A percentile compares a stretch with the other conserved stretches of the same genome.
These are phyloP conservation scores for Codiaeum variegatum DNA, from an alignment of 441 rosid genomes.

Conservation along the genomic window DNA sequence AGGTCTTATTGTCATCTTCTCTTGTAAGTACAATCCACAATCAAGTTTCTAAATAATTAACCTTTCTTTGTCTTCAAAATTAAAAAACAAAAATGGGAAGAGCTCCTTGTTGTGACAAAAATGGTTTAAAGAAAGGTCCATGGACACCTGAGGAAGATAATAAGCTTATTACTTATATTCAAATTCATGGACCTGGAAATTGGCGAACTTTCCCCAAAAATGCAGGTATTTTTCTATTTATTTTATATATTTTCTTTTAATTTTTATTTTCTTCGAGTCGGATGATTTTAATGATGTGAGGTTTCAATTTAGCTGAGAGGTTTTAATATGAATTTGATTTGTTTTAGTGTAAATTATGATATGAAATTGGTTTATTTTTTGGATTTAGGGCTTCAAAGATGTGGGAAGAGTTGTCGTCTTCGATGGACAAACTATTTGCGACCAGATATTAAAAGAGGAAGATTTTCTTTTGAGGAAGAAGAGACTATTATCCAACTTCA, in stretches of 20 bases:
- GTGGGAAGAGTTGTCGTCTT: slow-evolving; percentile 62
- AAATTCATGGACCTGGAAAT: slow-evolving; percentile 68
- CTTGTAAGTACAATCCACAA: slow-evolving; percentile 6
- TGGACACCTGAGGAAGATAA: slow-evolving; percentile 92
- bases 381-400: slow-evolving; percentile 41
- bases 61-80: neutral
- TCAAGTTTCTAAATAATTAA: neutral
- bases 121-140: slow-evolving; percentile 88
- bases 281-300: too few relatives aligned
- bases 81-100: slow-evolving; percentile 54
- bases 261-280: too few relatives aligned
- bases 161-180: slow-evolving; percentile 61
- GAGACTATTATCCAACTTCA: slow-evolving; percentile 43
- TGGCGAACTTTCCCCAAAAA: slow-evolving; percentile 87
- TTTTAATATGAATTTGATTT: too few relatives aligned
- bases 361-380: neutral
- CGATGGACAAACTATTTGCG: slow-evolving; percentile 59
- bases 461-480: slow-evolving; percentile 47
- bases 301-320: too few relatives aligned
- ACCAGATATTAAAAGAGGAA: slow-evolving; percentile 51
- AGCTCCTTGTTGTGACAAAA: slow-evolving; percentile 89
- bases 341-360: too few relatives aligned
- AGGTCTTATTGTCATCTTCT: slow-evolving; percentile 11
- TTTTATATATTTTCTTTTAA: too few relatives aligned
- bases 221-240: slow-evolving; percentile 49